Base-by-base conservation (phyloP, 2,329 filamentous ascomycete species). In the Diaporthe eres region DNA sequence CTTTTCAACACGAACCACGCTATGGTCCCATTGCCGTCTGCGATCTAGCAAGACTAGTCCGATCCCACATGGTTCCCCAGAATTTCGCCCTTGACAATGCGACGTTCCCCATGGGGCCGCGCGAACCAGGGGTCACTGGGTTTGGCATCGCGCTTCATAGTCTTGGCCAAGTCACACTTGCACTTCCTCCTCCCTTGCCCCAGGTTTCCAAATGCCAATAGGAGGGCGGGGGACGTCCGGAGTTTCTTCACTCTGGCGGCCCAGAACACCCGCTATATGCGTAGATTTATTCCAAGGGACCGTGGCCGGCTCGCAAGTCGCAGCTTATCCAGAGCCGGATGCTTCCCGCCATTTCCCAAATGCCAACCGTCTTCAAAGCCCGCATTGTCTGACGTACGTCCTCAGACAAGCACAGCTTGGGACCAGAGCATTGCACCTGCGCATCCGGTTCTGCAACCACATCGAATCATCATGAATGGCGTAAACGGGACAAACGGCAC, bases 11-110 rank as follows among this genome's bases (percentile, higher is more conserved):
- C n/a, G 65, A 70, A 70, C 65, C 65, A 42, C 47, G 65, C 65
- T 55, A 55, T 39, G n/a, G 47, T 13, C 17, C 31, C 34, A 70
- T 12, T 70, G 34, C 49, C 49, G 49, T 53, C 31, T 70, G 49
- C 49, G 65, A 70, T 70, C 65, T 55, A 70, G 65, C 51, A 55
- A 39, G 13, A 42, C 49, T 70, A 70, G 65, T 42, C 65, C 65
- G 49, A 70, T 70, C 65, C 34, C 34, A 70, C 65, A 70, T 53
- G 65, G 65, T 70, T 70, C 65, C 65, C 65, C 65, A 70, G 65
- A 70, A 34, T 65, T 53, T 53, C 34, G 31, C 17, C 65, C 49
- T 70, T 55, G 65, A 70, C 65, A 70, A 70, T 70, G 49, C 65
- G 65, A 70, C 65, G 65, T 55, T 42, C 65, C 65, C 65, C 65